Conservation (phyloP, 331 rosid species). For the Rhamnella rubrinervis region DNA sequence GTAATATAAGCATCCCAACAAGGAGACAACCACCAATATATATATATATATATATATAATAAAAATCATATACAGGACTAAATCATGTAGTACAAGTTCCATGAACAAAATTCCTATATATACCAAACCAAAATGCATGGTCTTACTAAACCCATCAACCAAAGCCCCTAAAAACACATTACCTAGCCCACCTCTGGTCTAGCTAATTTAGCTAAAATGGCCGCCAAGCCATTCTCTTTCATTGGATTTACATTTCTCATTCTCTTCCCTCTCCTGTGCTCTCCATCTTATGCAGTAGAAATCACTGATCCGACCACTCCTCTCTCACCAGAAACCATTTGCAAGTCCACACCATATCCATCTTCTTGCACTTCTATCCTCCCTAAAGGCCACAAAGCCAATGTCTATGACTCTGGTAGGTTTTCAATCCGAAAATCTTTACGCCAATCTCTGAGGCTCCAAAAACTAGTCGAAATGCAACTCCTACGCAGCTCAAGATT, state of each 20-base stretch:
- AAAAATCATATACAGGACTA: too few relatives aligned
- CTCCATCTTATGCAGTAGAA: background rate
- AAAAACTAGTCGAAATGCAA: slow-evolving; percentile 6
- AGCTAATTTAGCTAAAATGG: too few relatives aligned
- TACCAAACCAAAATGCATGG: too few relatives aligned
- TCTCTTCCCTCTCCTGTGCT: background rate
- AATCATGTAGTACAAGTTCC: too few relatives aligned
- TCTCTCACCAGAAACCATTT: slow-evolving; percentile 34
- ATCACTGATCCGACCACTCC: slow-evolving; percentile 4
- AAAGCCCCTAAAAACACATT: too few relatives aligned
- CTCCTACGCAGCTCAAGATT: slow-evolving; percentile 37
- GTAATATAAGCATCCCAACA: too few relatives aligned
- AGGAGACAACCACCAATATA: too few relatives aligned
- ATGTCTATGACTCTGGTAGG: slow-evolving; percentile 28
- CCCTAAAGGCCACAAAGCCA: slow-evolving; percentile 29
- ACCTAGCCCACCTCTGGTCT: too few relatives aligned
- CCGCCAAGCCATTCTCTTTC: too few relatives aligned
- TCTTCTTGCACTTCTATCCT: slow-evolving; percentile 58
- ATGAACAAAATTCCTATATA: too few relatives aligned
- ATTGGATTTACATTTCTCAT: background rate
- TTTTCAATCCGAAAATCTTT: slow-evolving; percentile 21
- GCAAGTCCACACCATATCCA: slow-evolving; percentile 65
- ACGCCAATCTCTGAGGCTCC: slow-evolving; percentile 23
- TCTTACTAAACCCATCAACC: too few relatives aligned
- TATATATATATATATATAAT: too few relatives aligned